Base-by-base conservation (phyloP, 768 basidiomycete genomes). In the Tulasnella sp. region DNA sequence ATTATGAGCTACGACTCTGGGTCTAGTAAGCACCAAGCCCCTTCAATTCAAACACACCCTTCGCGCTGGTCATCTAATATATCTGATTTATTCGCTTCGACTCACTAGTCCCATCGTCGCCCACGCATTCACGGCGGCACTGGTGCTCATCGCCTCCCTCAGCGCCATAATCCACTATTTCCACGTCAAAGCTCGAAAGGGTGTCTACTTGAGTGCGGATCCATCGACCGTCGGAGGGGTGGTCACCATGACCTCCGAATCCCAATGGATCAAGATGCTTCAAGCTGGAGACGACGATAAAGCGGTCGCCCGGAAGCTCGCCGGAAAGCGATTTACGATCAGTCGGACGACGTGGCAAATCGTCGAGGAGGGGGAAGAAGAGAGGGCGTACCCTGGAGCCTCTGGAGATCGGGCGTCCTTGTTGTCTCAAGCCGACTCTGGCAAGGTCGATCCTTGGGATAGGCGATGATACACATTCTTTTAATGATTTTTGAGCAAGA, bases 291-390 rank as follows among this genome's bases (percentile, higher is more conserved):
- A 59, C 47, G 27, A 51, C 17, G 58, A 59, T 8, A 47, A n/a
- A 10, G 34, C 24, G 1, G 49, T 59, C 26, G 45, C 9, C 5
- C 7, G 48, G 24, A 29, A 27, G 47, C 21, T 59, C 44, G 50
- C 26, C 30, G 48, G 48, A 1, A 29, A 49, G 45, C 47, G 19
- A n/a, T 59, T 59, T 23, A 47, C 45, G 30, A 59, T 59, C 48
- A 59, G 58, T 19, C 19, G 24, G 26, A 15, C 47, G 34, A 59
- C 58, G 32, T 59, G 58, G 58, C 58, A 59, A 29, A 42, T 59
- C n/a, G 58, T 51, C 5, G 58, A 45, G 9, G 47, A 59, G 42
- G 58, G 47, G 3, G 58, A 59, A 23, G 58, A 59, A 13, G 58
- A 59, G 11, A 48, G 21, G 19, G 47, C 7, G 5, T 48, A 48